Percentiles rank a stretch among this genome's conserved stretches.
These are phyloP conservation scores for Podospora anserina DNA, from an alignment of 495 filamentous ascomycete species.

Conservation along the genomic window DNA sequence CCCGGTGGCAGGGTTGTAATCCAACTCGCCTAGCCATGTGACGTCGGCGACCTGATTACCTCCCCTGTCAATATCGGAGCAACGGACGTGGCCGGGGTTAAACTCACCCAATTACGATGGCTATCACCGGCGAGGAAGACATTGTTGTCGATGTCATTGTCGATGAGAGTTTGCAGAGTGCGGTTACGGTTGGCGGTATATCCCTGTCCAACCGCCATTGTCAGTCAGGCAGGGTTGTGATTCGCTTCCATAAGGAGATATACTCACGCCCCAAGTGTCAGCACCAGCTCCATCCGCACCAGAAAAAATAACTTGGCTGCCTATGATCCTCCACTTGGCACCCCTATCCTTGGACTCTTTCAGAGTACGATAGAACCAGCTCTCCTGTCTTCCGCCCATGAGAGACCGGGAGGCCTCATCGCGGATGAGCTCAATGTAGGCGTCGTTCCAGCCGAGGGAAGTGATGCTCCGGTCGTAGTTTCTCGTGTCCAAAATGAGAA, in stretches of 20 bases:
- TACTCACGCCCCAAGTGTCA: constrained; percentile 18
- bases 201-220: constrained; percentile 39
- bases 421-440: constrained; percentile 54
- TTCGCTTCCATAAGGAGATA: background rate
- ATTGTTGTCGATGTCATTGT: constrained; percentile 59
- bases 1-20: constrained; percentile 54
- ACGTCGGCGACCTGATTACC: constrained; percentile 44
- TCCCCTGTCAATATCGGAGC: constrained; percentile 41
- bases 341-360: constrained; percentile 49
- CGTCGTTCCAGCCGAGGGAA: constrained; percentile 51
- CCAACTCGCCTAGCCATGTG: constrained; percentile 53
- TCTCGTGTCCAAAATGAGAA: constrained; percentile 64
- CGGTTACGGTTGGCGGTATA: constrained; percentile 60
- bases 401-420: constrained; percentile 57
- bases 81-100: constrained; percentile 58
- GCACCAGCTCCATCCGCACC: constrained; percentile 39
- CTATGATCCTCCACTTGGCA: constrained; percentile 60
- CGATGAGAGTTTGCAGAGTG: constrained; percentile 55
- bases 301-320: constrained; percentile 63
- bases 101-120: constrained; percentile 60
- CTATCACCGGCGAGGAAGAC: constrained; percentile 60
- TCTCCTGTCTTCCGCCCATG: constrained; percentile 61
- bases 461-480: constrained; percentile 58
- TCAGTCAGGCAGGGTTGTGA: background rate
- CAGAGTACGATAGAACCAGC: constrained; percentile 61